Conservation (phyloP, 2,329 filamentous ascomycete species). For the Myotisia sp. region DNA sequence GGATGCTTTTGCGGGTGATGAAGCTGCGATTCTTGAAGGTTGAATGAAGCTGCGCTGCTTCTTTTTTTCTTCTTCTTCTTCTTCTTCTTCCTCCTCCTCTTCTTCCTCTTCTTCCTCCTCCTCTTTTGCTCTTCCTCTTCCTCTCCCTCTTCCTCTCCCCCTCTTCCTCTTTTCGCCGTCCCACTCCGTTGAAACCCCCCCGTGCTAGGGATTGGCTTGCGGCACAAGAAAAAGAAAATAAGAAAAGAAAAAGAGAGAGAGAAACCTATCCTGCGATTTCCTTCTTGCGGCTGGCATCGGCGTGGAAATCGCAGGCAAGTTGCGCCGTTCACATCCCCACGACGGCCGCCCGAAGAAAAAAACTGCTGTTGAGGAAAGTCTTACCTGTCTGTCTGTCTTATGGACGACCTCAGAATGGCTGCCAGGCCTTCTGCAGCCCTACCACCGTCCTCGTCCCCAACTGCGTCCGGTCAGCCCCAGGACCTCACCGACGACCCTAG, state of each 20-base stretch:
- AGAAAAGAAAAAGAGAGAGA: background rate
- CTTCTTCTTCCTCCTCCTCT: constrained; percentile 3
- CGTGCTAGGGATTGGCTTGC: background rate
- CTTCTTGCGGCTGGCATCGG: background rate
- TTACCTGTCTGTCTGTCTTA: too few relatives aligned
- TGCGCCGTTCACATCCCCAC: too few relatives aligned
- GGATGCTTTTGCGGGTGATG: too few relatives aligned
- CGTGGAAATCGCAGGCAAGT: background rate
- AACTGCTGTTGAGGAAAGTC: too few relatives aligned
- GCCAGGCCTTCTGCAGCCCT: constrained; percentile 6
- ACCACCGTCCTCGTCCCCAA: constrained; percentile 1
- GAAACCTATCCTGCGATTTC: background rate
- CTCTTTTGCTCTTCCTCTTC: constrained; percentile 1
- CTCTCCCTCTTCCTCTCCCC: constrained; percentile 1
- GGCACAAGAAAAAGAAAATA: background rate
- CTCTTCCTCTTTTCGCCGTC: background rate
- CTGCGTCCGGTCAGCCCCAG: constrained; percentile 11
- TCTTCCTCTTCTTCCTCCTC: background rate
- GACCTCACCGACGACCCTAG: constrained; percentile 17
- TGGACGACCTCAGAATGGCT: constrained; percentile 8
- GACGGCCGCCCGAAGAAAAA: too few relatives aligned
- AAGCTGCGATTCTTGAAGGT: too few relatives aligned
- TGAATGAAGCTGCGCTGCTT: background rate
- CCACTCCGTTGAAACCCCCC: background rate
- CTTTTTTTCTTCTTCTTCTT: constrained; percentile 5